Conservation (phyloP, 1,284 basidiomycete species). For the Filobasidium uniguttulatum region DNA sequence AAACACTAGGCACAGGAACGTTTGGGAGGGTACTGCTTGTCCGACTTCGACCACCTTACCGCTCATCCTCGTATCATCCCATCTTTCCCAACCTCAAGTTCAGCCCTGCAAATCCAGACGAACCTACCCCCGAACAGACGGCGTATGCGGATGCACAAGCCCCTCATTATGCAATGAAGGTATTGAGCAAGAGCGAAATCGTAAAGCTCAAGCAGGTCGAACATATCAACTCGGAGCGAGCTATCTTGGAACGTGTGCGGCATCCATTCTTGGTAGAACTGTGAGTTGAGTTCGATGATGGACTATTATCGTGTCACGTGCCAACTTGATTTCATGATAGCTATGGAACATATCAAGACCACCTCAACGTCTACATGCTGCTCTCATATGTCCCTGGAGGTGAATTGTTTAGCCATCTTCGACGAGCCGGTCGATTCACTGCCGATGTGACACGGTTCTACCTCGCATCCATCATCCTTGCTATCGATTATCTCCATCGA, state of each 20-base stretch:
- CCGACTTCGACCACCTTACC: conserved; percentile 33
- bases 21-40: conserved; percentile 38
- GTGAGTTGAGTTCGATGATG: conserved; percentile 18
- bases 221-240: conserved; percentile 44
- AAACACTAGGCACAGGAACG: conserved; percentile 37
- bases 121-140: conserved; percentile 24
- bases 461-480: conserved; percentile 41
- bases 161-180: conserved; percentile 43
- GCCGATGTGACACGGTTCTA: conserved; percentile 44
- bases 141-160: conserved; percentile 31
- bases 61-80: conserved; percentile 34
- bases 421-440: conserved; percentile 39
- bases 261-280: conserved; percentile 48
- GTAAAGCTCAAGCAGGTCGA: conserved; percentile 45
- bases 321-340: conserved; percentile 8
- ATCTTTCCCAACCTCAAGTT: conserved; percentile 34
- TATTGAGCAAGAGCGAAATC: conserved; percentile 42
- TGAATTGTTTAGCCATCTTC: conserved; percentile 42
- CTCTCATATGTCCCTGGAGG: conserved; percentile 43
- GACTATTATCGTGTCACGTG: not conserved
- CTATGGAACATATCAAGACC: conserved; percentile 39
- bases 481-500: conserved; percentile 40
- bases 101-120: conserved; percentile 26
- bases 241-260: conserved; percentile 41
- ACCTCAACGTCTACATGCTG: conserved; percentile 44